phyloP scores from a whole-genome alignment of 441 rosid genomes.

The Macaranga tanarius region DNA sequence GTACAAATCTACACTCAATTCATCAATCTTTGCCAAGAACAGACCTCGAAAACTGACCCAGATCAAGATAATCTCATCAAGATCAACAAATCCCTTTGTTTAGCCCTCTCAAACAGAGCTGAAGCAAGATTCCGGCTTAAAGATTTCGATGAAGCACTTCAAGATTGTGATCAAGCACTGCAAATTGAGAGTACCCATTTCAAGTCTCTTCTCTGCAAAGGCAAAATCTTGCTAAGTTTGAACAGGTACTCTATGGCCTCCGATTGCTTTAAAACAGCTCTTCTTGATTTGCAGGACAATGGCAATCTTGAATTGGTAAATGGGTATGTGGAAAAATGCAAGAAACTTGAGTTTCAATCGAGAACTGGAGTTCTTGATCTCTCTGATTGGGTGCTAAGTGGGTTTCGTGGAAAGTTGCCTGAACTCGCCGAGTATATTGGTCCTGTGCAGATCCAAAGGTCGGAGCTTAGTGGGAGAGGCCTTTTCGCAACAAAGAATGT shows the following conservation, averaged over 20 bases:
- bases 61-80: conserved; percentile 32
- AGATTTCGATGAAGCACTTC: conserved; percentile 47
- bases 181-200: conserved; percentile 62
- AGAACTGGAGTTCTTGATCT: conserved; percentile 79
- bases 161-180: conserved; percentile 64
- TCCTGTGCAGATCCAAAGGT: conserved; percentile 48
- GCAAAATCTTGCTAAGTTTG: conserved; percentile 62
- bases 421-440: conserved; percentile 83
- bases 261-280: conserved; percentile 64
- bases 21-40: conserved; percentile 53
- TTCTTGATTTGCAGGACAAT: conserved; percentile 50
- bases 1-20: conserved; percentile 53
- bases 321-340: conserved; percentile 67
- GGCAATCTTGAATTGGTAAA: conserved; percentile 54
- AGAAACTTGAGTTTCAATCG: conserved; percentile 66
- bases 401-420: conserved; percentile 62
- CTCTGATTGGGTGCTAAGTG: conserved; percentile 72
- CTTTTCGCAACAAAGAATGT: conserved; percentile 68
- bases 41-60: conserved; percentile 25
- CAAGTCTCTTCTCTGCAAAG: conserved; percentile 80
- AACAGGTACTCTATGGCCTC: conserved; percentile 61
- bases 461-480: conserved; percentile 81
- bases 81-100: conserved; percentile 58
- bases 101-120: conserved; percentile 76
- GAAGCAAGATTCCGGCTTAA: conserved; percentile 54